Conservation (phyloP, 164 flowering plant genomes). For the Magnolia sinica region DNA sequence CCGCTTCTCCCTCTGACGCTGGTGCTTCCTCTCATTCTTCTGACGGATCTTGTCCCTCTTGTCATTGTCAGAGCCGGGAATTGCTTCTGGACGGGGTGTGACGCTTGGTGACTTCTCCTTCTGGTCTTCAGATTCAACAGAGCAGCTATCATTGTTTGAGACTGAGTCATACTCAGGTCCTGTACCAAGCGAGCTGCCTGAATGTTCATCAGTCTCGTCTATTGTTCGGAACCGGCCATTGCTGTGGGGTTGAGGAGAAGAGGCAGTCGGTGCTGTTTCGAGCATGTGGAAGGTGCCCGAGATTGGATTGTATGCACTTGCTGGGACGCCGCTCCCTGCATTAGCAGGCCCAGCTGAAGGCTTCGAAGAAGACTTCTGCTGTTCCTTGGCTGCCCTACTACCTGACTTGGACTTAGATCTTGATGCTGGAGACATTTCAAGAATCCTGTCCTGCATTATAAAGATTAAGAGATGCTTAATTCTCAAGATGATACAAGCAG, state of each 20-base stretch:
- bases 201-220: conserved; percentile 70
- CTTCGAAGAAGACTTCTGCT: conserved; percentile 59
- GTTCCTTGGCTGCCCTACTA: conserved; percentile 54
- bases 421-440: conserved; percentile 62
- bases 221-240: conserved; percentile 73
- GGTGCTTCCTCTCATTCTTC: conserved; percentile 96
- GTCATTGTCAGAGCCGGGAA: conserved; percentile 83
- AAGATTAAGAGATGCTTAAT: no score
- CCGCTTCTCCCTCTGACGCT: conserved; percentile 88
- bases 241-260: conserved; percentile 36
- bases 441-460: background rate
- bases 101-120: conserved; percentile 57
- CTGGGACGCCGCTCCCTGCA: conserved; percentile 41
- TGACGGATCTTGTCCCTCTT: conserved; percentile 87
- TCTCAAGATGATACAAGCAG: no score
- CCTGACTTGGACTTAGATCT: conserved; percentile 62
- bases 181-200: conserved; percentile 51
- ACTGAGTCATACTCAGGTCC: conserved; percentile 76
- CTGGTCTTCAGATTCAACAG: conserved; percentile 92
- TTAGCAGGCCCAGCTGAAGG: conserved; percentile 35
- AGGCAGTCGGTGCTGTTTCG: conserved; percentile 44
- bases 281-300: conserved; percentile 77
- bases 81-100: conserved; percentile 40
- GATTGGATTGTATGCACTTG: conserved; percentile 77
- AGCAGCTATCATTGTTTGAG: conserved; percentile 87